These are phyloP conservation scores for Pseudisothecium myosuroides DNA, from an alignment of 225 moss, liverwort and hornwort genomes.

Conservation along the genomic window DNA sequence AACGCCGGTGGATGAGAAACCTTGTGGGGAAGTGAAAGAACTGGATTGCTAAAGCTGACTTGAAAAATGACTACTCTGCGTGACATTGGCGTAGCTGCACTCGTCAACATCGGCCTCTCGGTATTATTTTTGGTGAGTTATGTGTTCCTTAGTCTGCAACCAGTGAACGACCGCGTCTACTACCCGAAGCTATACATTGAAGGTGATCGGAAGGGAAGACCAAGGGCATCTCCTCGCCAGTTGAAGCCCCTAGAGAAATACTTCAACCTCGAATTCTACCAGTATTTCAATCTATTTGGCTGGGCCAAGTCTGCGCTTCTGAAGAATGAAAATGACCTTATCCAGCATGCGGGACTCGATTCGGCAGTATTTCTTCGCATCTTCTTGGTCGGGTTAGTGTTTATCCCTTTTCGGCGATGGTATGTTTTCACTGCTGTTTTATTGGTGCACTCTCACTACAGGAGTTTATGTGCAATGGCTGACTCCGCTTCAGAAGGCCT, in stretches of 20 bases:
- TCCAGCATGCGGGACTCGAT: conserved; percentile 75
- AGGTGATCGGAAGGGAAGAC: conserved; percentile 19
- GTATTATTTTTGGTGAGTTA: conserved; percentile 49
- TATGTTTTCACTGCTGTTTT: neutral
- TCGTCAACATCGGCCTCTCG: conserved; percentile 42
- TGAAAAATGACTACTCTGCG: conserved; percentile 40
- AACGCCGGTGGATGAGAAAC: neutral
- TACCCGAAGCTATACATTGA: conserved; percentile 66
- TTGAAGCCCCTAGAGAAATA: conserved; percentile 35
- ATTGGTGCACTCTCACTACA: conserved; percentile 10
- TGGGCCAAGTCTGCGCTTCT: conserved; percentile 62
- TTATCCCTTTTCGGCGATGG: neutral
- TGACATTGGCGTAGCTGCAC: conserved; percentile 56
- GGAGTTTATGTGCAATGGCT: neutral
- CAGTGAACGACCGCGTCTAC: conserved; percentile 68
- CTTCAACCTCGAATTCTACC: conserved; percentile 40
- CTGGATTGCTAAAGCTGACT: neutral
- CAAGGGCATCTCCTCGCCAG: conserved; percentile 27
- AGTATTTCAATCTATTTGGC: conserved; percentile 38
- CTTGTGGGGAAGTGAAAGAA: neutral
- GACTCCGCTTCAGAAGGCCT: neutral
- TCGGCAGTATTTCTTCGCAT: conserved; percentile 72
- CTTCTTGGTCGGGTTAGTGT: conserved; percentile 59
- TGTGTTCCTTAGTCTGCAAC: conserved; percentile 60
- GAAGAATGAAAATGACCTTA: conserved; percentile 57